These are phyloP conservation scores for Herpetospermum pedunculosum DNA, from an alignment of 306 rosid genomes.

Conservation along the genomic window DNA sequence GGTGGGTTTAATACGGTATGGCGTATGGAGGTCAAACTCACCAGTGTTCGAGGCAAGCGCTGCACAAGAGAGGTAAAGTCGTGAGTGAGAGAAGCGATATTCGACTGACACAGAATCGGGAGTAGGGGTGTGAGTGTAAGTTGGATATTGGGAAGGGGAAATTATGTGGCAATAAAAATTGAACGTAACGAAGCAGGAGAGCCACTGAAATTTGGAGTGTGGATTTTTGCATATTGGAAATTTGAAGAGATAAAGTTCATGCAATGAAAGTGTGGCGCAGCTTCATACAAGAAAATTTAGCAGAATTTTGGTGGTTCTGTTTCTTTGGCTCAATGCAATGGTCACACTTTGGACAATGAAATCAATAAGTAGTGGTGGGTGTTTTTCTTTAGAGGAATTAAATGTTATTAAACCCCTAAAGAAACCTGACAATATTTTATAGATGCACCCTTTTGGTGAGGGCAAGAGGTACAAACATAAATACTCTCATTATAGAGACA, in stretches of 20 bases:
- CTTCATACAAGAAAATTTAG: constrained; percentile 20
- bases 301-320: background rate
- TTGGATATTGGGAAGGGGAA: background rate
- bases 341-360: background rate
- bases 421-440: background rate
- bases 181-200: constrained; percentile 37
- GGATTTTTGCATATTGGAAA: constrained; percentile 21
- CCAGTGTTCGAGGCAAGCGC: constrained; percentile 6
- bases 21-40: background rate
- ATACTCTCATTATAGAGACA: background rate
- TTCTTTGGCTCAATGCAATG: background rate
- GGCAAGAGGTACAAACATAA: background rate
- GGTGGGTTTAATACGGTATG: background rate
- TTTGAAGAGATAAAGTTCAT: constrained; percentile 46
- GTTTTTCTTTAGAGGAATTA: background rate
- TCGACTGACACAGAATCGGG: background rate
- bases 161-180: constrained; percentile 37
- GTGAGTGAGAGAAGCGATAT: background rate
- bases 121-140: background rate
- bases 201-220: constrained; percentile 62
- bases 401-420: background rate
- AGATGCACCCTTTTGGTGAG: background rate
- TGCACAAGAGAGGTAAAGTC: background rate
- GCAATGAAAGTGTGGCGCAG: constrained; percentile 63
- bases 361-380: background rate